A percentile compares a stretch with the other conserved stretches of the same genome.
These are phyloP conservation scores for Firmiana major DNA, from an alignment of 345 rosid genomes.

Conservation along the genomic window DNA sequence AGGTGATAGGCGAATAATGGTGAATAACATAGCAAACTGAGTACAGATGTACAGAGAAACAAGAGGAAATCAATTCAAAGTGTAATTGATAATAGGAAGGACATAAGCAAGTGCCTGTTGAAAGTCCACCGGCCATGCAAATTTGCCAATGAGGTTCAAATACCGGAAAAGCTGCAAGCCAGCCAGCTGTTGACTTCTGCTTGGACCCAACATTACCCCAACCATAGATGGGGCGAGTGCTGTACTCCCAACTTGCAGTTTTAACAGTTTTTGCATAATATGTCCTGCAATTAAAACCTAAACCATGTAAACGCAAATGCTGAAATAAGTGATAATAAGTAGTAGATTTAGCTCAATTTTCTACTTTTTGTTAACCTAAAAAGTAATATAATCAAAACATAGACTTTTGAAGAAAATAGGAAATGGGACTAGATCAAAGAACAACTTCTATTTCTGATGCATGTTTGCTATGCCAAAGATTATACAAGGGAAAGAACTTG, in stretches of 20 bases:
- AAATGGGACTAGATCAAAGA: not conserved
- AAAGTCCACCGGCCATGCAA: constrained; percentile 98
- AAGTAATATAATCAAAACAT: not conserved
- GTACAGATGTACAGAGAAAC: not conserved
- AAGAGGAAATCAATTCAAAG: not conserved
- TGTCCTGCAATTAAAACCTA: constrained; percentile 51
- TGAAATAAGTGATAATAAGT: not conserved
- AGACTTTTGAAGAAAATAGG: not conserved
- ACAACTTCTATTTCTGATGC: not conserved
- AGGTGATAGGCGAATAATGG: not conserved
- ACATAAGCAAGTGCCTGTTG: constrained; percentile 59
- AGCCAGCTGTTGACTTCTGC: constrained; percentile 94
- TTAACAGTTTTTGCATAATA: constrained; percentile 59
- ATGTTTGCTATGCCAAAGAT: not conserved
- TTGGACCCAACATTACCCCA: constrained; percentile 83
- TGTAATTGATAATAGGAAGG: constrained; percentile 12
- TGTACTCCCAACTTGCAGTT: constrained; percentile 92
- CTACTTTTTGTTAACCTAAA: not conserved
- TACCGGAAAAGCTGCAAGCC: constrained; percentile 96
- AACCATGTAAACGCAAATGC: constrained; percentile 1
- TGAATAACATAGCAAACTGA: not conserved
- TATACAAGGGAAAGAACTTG: not conserved
- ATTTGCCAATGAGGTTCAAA: constrained; percentile 99
- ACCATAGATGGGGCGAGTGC: constrained; percentile 84
- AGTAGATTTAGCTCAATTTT: not conserved